A percentile compares a stretch with the other conserved stretches of the same genome.
Conservation (phyloP, 805 yeast species). For the Schwanniomyces polymorphus region DNA sequence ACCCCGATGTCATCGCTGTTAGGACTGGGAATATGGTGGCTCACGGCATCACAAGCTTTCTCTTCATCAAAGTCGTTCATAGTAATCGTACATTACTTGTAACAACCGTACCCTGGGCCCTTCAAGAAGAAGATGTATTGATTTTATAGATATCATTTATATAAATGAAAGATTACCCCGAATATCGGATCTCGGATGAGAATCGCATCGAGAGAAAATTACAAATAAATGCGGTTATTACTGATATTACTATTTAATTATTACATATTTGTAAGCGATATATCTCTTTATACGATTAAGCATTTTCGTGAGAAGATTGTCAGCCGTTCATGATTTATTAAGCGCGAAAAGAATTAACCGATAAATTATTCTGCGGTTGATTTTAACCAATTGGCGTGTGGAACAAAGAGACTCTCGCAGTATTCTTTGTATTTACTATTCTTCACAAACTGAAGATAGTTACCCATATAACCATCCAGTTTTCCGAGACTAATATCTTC, state of each 20-base stretch:
- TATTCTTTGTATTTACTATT: slow-evolving; percentile 19
- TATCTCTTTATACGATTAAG: neutral
- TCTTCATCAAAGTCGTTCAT: neutral
- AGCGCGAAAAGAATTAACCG: neutral
- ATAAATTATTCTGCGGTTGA: slow-evolving; percentile 25
- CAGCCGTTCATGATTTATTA: neutral
- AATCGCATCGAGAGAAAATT: neutral
- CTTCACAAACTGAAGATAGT: slow-evolving; percentile 26
- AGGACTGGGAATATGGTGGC: slow-evolving; percentile 9
- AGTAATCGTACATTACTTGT: neutral
- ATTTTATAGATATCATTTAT: neutral
- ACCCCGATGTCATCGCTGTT: slow-evolving; percentile 21
- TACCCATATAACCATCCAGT: slow-evolving; percentile 32
- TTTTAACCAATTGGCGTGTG: slow-evolving; percentile 44
- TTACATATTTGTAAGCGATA: neutral
- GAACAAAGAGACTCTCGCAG: slow-evolving; percentile 38
- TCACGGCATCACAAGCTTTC: neutral
- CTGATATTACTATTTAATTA: neutral
- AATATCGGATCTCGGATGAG: neutral
- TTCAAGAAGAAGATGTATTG: neutral
- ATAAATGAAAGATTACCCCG: neutral
- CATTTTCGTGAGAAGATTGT: neutral
- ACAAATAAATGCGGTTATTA: too few species aligned
- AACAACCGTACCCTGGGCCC: neutral
- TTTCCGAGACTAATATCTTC: slow-evolving; percentile 22